Conservation (phyloP, 208 protist genomes). For the Entamoeba dispar region DNA sequence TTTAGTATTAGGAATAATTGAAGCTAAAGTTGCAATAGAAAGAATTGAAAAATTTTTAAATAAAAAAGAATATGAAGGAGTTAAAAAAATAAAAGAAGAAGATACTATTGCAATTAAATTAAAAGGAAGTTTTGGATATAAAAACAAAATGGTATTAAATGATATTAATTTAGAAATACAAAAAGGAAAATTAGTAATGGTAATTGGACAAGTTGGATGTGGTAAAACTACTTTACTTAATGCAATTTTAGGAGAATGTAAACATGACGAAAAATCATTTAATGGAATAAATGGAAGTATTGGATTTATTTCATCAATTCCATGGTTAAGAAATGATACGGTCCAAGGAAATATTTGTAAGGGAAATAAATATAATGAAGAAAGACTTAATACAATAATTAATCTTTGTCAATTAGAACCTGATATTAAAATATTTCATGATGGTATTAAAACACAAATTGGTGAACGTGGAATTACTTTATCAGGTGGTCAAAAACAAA, state of each 20-base stretch:
- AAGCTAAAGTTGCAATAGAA: not conserved
- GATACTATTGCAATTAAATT: not conserved
- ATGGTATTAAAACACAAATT: constrained; percentile 58
- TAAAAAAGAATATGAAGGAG: not conserved
- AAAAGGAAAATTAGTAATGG: not conserved
- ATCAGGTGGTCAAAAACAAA: constrained; percentile 49
- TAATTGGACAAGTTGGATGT: not conserved
- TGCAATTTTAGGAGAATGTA: not conserved
- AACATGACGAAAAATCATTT: not conserved
- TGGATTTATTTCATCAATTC: constrained; percentile 57
- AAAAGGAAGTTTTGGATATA: not conserved
- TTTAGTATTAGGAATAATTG: not conserved
- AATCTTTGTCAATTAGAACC: constrained; percentile 45
- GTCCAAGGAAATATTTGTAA: constrained; percentile 65
- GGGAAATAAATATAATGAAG: constrained; percentile 30
- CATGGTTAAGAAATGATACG: constrained; percentile 62
- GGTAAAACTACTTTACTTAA: not conserved
- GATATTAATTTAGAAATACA: not conserved
- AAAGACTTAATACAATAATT: constrained; percentile 31
- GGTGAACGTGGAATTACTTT: constrained; percentile 60
- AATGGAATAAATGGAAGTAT: constrained; percentile 25
- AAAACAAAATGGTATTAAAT: not conserved
- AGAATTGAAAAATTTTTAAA: constrained; percentile 5
- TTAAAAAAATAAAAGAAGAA: not conserved
- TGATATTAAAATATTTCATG: constrained; percentile 52